Conservation (phyloP, 768 basidiomycete species). For the Suillus bovinus region DNA sequence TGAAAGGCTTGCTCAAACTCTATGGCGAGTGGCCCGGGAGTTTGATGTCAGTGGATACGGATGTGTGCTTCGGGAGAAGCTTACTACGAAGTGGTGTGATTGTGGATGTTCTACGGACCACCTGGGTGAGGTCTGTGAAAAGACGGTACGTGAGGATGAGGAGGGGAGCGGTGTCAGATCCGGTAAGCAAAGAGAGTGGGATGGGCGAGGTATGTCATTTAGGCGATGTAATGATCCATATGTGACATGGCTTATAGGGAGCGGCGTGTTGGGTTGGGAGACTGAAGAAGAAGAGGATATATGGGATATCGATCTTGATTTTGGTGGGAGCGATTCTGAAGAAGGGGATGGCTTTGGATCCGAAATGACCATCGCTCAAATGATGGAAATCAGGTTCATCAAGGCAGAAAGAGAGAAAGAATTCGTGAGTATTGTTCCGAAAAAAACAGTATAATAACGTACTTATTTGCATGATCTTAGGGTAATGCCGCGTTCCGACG, state of each 20-base stretch:
- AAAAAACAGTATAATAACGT: background rate
- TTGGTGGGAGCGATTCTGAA: conserved; percentile 54
- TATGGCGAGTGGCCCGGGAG: conserved; percentile 71
- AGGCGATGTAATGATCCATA: background rate
- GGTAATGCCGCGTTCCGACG: conserved; percentile 70
- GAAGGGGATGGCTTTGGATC: conserved; percentile 43
- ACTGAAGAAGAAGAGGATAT: conserved; percentile 76
- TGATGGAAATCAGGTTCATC: conserved; percentile 74
- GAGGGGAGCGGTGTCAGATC: conserved; percentile 55
- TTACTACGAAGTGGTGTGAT: conserved; percentile 77
- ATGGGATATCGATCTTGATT: conserved; percentile 73
- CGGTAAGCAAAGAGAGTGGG: conserved; percentile 77
- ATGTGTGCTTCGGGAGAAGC: conserved; percentile 64
- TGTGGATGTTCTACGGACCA: conserved; percentile 82
- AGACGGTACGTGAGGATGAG: conserved; percentile 69
- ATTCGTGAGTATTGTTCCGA: conserved; percentile 41
- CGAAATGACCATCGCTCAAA: conserved; percentile 68
- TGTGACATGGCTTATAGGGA: conserved; percentile 31
- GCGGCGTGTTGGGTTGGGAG: conserved; percentile 72
- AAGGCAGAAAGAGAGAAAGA: conserved; percentile 74
- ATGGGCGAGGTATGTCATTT: conserved; percentile 53
- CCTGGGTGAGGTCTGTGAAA: conserved; percentile 74
- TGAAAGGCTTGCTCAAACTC: conserved; percentile 58
- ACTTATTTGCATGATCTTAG: conserved; percentile 35
- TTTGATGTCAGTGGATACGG: conserved; percentile 77